Percentiles rank a stretch among this genome's conserved stretches.
Conservation (phyloP, 495 filamentous ascomycete genomes). For the Xeromyces bisporus region DNA sequence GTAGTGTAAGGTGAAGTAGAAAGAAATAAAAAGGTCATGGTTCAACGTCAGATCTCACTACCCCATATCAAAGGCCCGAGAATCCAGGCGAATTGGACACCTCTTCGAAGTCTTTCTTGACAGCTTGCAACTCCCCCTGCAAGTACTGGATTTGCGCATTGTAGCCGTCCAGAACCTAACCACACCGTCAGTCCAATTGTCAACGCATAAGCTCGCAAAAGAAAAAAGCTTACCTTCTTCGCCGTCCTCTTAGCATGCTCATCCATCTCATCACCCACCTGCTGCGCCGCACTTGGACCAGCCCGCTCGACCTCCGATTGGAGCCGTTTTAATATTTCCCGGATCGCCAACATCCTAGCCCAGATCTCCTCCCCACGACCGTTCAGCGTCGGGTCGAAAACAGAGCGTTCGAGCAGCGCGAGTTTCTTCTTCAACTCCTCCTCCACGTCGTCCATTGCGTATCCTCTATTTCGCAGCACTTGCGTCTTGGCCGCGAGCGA, state of each 20-base stretch:
- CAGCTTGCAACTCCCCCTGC: conserved; percentile 60
- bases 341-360: conserved; percentile 76
- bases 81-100: conserved; percentile 39
- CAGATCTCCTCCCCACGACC: conserved; percentile 89
- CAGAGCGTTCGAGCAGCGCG: conserved; percentile 47
- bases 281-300: conserved; percentile 30
- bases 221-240: conserved; percentile 53
- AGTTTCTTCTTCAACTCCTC: conserved; percentile 82
- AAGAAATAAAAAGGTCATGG: not conserved
- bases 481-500: conserved; percentile 82
- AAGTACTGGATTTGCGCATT: conserved; percentile 74
- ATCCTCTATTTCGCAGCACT: conserved; percentile 77
- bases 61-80: too few relatives aligned
- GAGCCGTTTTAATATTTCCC: conserved; percentile 62
- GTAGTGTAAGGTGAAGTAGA: too few relatives aligned
- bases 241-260: conserved; percentile 65
- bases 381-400: conserved; percentile 69
- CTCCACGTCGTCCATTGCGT: conserved; percentile 79
- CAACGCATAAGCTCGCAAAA: not conserved
- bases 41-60: too few relatives aligned
- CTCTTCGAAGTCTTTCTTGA: conserved; percentile 63
- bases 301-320: conserved; percentile 61
- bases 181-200: conserved; percentile 3
- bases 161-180: conserved; percentile 76
- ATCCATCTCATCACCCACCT: conserved; percentile 41